Percentiles rank a stretch among this genome's conserved stretches.
Evolutionary conservation across 768 basidiomycete genomes (phyloP).

Genomic region (Phlebiopsis gigantea): DNA sequence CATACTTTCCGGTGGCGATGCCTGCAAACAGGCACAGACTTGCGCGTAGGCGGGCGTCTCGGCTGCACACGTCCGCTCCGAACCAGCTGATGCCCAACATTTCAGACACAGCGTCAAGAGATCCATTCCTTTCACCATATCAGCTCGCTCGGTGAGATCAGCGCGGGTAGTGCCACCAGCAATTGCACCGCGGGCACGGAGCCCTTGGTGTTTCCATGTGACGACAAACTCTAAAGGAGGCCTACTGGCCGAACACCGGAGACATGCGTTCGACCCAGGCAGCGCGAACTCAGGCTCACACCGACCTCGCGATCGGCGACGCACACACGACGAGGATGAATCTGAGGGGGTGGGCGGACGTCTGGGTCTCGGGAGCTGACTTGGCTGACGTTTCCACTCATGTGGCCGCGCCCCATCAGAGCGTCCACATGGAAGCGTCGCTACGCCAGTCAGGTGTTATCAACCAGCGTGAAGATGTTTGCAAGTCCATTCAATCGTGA

Average conservation of each 20-base stretch:
- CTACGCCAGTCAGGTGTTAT: conserved; percentile 2
- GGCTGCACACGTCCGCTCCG: not conserved
- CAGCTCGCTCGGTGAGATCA: not conserved
- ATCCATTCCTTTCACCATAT: not conserved
- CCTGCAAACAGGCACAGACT: no score
- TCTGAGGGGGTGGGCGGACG: no score
- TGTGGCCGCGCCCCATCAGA: not conserved
- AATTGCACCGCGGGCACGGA: not conserved
- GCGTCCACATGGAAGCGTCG: not conserved
- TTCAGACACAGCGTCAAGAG: not conserved
- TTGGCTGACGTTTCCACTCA: not conserved
- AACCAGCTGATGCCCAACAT: not conserved
- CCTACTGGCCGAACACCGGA: not conserved
- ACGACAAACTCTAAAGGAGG: not conserved
- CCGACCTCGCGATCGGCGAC: not conserved
- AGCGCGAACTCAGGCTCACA: not conserved
- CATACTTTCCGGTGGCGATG: not conserved
- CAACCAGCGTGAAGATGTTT: not conserved
- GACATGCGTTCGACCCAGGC: not conserved
- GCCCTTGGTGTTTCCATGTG: not conserved
- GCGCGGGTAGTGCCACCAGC: not conserved
- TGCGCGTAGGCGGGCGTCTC: no score
- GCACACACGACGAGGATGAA: not conserved
- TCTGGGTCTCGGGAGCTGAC: not conserved
- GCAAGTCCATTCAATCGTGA: not conserved